Conservation (phyloP, 2,329 filamentous ascomycete species). For the Dactylella cylindrospora region DNA sequence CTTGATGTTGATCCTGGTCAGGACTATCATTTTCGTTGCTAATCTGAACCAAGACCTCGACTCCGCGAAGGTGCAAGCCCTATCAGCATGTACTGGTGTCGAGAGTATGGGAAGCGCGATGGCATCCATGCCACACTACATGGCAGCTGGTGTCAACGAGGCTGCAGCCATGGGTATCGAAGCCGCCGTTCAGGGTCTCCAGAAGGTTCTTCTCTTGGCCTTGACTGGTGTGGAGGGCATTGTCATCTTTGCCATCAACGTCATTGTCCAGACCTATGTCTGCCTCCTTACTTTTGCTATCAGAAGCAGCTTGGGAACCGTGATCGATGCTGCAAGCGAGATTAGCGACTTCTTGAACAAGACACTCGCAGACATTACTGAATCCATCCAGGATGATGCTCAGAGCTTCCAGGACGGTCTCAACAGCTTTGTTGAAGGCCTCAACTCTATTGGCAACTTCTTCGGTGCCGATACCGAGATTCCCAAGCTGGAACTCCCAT, state of each 20-base stretch:
- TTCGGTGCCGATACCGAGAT: slow-evolving; percentile 54
- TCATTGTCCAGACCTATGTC: slow-evolving; percentile 84
- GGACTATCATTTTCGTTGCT: slow-evolving; percentile 74
- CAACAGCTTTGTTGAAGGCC: slow-evolving; percentile 57
- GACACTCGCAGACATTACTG: slow-evolving; percentile 55
- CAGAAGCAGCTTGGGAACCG: slow-evolving; percentile 73
- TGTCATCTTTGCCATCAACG: slow-evolving; percentile 87
- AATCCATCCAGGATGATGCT: slow-evolving; percentile 58
- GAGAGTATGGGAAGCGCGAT: slow-evolving; percentile 91
- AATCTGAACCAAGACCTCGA: slow-evolving; percentile 72
- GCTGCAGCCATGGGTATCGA: slow-evolving; percentile 78
- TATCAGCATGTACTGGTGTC: slow-evolving; percentile 86
- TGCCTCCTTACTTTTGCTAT: slow-evolving; percentile 85
- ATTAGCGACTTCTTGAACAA: slow-evolving; percentile 64
- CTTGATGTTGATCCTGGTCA: slow-evolving; percentile 77
- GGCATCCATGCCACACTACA: slow-evolving; percentile 97
- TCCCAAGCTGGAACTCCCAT: slow-evolving; percentile 66
- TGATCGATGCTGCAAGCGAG: slow-evolving; percentile 63
- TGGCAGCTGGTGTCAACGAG: slow-evolving; percentile 83
- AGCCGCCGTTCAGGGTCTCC: slow-evolving; percentile 75
- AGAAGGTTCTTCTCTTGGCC: slow-evolving; percentile 73
- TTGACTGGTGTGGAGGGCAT: slow-evolving; percentile 83
- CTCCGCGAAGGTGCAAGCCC: slow-evolving; percentile 75
- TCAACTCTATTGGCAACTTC: slow-evolving; percentile 62
- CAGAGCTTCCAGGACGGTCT: slow-evolving; percentile 54